A percentile compares a stretch with the other conserved stretches of the same genome.
Evolutionary conservation across 2,329 filamentous ascomycete genomes (phyloP).

Genomic region (Fusarium sororula): DNA sequence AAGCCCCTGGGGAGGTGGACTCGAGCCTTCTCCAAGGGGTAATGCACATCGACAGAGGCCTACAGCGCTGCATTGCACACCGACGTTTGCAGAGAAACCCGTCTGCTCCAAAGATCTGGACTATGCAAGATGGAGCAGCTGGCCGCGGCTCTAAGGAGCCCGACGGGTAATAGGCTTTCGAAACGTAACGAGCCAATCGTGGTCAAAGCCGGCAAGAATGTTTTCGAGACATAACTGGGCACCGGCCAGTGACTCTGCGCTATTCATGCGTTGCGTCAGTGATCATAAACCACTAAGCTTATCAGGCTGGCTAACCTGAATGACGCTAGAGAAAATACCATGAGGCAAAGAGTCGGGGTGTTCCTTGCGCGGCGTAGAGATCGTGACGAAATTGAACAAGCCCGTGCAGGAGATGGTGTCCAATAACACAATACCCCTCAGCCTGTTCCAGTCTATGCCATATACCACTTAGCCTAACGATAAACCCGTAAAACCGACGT

Average conservation of each 20-base stretch:
- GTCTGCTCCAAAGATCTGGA: not conserved
- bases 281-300: fast-evolving
- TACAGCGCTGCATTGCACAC: not conserved
- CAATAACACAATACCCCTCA: not conserved
- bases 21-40: not conserved
- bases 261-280: not conserved
- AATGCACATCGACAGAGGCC: not conserved
- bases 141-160: no score
- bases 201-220: not conserved
- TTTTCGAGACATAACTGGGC: not conserved
- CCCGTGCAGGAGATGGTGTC: not conserved
- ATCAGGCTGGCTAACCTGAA: not conserved
- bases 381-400: not conserved
- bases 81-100: fast-evolving
- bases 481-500: fast-evolving
- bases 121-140: not conserved
- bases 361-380: not conserved
- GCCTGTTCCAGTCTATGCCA: no score
- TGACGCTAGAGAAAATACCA: not conserved
- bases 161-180: not conserved
- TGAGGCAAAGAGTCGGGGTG: not conserved
- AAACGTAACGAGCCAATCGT: not conserved
- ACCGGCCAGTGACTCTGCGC: fast-evolving
- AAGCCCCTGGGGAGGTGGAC: not conserved
- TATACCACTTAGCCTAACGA: fast-evolving